Percentiles rank a stretch among this genome's conserved stretches.
phyloP scores from a whole-genome alignment of 495 filamentous ascomycete species.

The Parachaetomium inaequale region DNA sequence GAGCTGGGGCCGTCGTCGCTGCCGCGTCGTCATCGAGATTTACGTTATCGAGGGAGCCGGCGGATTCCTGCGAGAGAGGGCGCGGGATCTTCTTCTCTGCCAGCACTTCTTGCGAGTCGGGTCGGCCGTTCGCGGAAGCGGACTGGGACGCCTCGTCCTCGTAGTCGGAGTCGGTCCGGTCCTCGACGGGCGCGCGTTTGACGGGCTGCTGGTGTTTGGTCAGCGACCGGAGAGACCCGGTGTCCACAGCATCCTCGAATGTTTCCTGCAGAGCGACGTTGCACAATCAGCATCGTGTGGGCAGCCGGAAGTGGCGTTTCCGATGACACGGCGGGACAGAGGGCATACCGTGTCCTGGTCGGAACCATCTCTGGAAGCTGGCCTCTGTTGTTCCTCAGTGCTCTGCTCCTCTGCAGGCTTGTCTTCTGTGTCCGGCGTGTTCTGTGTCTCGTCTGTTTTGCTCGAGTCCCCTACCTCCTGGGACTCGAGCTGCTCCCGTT shows the following conservation, averaged over 20 bases:
- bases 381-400: slow-evolving; percentile 7
- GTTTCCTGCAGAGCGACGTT: slow-evolving; percentile 54
- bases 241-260: slow-evolving; percentile 73
- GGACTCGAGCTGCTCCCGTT: neutral
- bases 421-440: slow-evolving; percentile 1
- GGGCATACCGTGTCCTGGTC: slow-evolving; percentile 41
- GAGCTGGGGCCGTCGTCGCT: slow-evolving; percentile 11
- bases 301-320: slow-evolving; percentile 19
- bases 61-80: slow-evolving; percentile 58
- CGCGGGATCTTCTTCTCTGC: slow-evolving; percentile 46
- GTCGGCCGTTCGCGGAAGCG: slow-evolving; percentile 15
- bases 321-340: neutral
- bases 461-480: neutral
- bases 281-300: slow-evolving; percentile 18
- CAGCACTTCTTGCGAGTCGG: slow-evolving; percentile 21
- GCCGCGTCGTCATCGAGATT: slow-evolving; percentile 55
- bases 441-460: neutral
- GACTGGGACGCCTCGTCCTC: slow-evolving; percentile 34
- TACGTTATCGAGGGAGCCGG: slow-evolving; percentile 58
- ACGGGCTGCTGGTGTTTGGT: slow-evolving; percentile 49
- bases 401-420: neutral
- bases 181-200: slow-evolving; percentile 28
- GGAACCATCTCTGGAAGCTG: slow-evolving; percentile 22
- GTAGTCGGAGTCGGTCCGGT: slow-evolving; percentile 28
- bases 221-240: slow-evolving; percentile 45